A percentile compares a stretch with the other conserved stretches of the same genome.
Evolutionary conservation across 495 filamentous ascomycete species (phyloP).

Genomic region (Barbatosphaeria neglecta): DNA sequence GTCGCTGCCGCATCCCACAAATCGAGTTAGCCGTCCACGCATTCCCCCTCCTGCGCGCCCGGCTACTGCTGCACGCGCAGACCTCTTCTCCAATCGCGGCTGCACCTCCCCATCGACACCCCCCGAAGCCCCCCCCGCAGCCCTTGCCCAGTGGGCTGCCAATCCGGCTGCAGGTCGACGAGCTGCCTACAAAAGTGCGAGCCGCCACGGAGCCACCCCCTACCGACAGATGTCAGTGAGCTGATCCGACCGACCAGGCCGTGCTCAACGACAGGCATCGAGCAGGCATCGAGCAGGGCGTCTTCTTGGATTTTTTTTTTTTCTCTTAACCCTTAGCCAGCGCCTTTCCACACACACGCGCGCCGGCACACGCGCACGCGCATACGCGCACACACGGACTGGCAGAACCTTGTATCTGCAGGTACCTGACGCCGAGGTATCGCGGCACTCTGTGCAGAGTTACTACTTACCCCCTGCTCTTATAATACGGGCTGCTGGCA

Average conservation of each 20-base stretch:
- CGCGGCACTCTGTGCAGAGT: no score
- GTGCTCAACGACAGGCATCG: background rate
- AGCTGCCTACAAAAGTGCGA: no score
- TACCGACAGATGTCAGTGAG: background rate
- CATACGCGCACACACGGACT: background rate
- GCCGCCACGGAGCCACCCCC: background rate
- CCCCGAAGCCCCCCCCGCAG: background rate
- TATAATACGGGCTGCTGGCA: background rate
- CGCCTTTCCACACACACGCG: no score
- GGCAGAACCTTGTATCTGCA: no score
- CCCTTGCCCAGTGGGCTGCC: background rate
- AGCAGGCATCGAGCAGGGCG: background rate
- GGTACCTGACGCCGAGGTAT: no score
- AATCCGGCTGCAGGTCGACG: background rate
- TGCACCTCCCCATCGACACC: background rate
- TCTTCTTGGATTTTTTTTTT: background rate
- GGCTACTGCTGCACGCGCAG: background rate
- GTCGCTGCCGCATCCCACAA: background rate
- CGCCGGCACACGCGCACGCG: no score
- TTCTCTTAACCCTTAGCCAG: no score
- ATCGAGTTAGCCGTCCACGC: background rate
- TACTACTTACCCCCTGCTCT: conserved; percentile 1
- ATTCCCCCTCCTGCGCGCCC: background rate
- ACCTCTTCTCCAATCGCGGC: background rate
- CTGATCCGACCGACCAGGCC: background rate